Base-by-base conservation (phyloP, 2,329 filamentous ascomycete genomes). In the Fusarium protoensiforme region DNA sequence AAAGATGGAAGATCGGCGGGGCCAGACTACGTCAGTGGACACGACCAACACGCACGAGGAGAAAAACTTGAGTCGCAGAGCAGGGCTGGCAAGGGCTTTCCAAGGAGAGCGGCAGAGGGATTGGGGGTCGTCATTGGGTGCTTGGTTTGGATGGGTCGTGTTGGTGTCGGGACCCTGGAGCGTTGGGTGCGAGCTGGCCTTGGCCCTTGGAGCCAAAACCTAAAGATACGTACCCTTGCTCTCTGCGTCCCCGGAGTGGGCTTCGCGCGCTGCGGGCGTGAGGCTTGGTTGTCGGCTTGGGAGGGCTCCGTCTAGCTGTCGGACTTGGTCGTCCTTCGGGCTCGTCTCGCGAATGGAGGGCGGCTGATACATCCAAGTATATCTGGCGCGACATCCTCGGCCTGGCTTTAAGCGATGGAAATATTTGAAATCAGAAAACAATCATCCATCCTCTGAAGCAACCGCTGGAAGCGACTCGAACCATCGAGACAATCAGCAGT, bases 11-110 rank as follows among this genome's bases (percentile, higher is more conserved):
- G 74, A 78, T 77, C 75, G 70, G 65, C 70, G 72, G 71, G 57
- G 64, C 65, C 68, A 65, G 71, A 68, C 64, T 77, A 77, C 75
- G 75, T 78, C 76, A 75, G 73, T 71, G 73, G 73, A 72, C 57
- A 54, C 65, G 27, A 43, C 57, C 51, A 67, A 68, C 58, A 69
- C 61, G 68, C 29, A 43, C 18, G 58, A 61, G 43, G 54, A 53
- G n/a, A 73, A 72, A 73, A 73, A 69, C 54, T 65, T 74, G 71
- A 72, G 64, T 41, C 57, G 46, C 41, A 53, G 57, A 61, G 64
- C 60, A 63, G 71, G 68, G 61, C 46, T 60, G 67, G 70, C 63
- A 73, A 73, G 68, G 75, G 69, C 46, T 71, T 68, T 68, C 53
- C 64, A 61, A 58, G 48, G 65, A 70, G 68, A 68, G 68, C 71